Evolutionary conservation across 768 basidiomycete genomes (phyloP).

Genomic region (Lactarius evosmus): DNA sequence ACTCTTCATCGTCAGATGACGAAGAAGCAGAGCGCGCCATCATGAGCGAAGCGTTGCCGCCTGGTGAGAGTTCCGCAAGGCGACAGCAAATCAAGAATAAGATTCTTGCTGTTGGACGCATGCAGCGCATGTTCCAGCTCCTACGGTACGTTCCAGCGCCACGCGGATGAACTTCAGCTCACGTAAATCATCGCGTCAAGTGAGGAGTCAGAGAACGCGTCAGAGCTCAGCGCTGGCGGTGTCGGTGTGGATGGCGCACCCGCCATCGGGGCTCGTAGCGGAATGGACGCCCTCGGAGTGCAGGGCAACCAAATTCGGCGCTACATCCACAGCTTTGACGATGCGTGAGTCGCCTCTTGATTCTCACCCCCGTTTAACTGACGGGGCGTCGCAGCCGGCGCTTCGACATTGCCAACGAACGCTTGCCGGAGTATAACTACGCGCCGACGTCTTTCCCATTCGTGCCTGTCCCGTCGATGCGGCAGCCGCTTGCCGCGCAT

Average conservation of each 20-base stretch:
- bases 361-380: constrained; percentile 5
- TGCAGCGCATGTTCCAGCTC: constrained; percentile 87
- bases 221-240: constrained; percentile 51
- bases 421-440: constrained; percentile 57
- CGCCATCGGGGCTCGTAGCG: constrained; percentile 32
- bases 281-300: constrained; percentile 58
- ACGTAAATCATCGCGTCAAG: constrained; percentile 37
- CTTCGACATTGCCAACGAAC: constrained; percentile 71
- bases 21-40: constrained; percentile 31
- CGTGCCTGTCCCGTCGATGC: constrained; percentile 65
- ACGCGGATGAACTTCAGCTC: background rate
- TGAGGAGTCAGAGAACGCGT: constrained; percentile 75
- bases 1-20: constrained; percentile 45
- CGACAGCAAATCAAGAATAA: constrained; percentile 87
- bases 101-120: constrained; percentile 86
- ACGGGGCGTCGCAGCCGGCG: constrained; percentile 50
- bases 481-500: constrained; percentile 33
- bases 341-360: constrained; percentile 53
- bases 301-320: constrained; percentile 56
- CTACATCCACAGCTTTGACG: constrained; percentile 68
- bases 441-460: constrained; percentile 37
- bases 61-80: constrained; percentile 49
- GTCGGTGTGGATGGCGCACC: constrained; percentile 34
- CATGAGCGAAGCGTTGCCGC: constrained; percentile 31
- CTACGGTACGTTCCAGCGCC: constrained; percentile 59